Evolutionary conservation across 163 green algal genomes (phyloP), one percentile per base, ranked within the genome.

Genomic region (Picocystis sp.): DNA sequence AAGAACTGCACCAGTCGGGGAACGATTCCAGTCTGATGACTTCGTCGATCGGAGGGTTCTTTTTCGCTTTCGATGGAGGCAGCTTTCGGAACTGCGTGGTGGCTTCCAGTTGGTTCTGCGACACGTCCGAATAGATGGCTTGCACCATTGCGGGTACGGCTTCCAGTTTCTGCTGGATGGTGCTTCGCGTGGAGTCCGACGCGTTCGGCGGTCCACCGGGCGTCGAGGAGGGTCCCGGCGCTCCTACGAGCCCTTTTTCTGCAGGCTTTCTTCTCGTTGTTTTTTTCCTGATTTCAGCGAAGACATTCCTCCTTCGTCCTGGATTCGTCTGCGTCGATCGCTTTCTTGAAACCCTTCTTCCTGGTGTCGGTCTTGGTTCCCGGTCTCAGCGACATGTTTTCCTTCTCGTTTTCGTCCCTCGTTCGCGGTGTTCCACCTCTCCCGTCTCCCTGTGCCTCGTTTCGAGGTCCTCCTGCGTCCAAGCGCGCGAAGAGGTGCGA

Each of bases 71-170:
- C 83, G 38, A 97, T 94, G 11, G 84, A 94, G 96, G 71, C 22
- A 99, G 80, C 74, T 99, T 99, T 23, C 90, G 70, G 72, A 99
- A 99, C 61, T 86, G 78, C 22, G 79, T 86, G 10, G 90, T 98
- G 1, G 86, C 81, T 50, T 97, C 90, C 23, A 94, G 80, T 67
- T 97, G 88, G n/a, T 84, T 69, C 29, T 81, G 49, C 2, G 76
- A 68, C 60, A 88, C 79, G 33, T 85, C 64, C 34, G 66, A 80
- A 56, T 77, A 89, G 2, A 97, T 76, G 19, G 79, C 81, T 50
- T 81, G 64, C 43, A 96, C 86, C 83, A 96, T 93, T 15, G 70
- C 61, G 0, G 86, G 86, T 38, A 98, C 70, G 54, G 75, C 79
- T 52, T 95, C 86, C 47, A 97, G 74, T 82, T 78, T 81, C 46